A percentile compares a stretch with the other conserved stretches of the same genome.
Evolutionary conservation across 345 rosid genomes (phyloP).

Genomic region (Populus alba): DNA sequence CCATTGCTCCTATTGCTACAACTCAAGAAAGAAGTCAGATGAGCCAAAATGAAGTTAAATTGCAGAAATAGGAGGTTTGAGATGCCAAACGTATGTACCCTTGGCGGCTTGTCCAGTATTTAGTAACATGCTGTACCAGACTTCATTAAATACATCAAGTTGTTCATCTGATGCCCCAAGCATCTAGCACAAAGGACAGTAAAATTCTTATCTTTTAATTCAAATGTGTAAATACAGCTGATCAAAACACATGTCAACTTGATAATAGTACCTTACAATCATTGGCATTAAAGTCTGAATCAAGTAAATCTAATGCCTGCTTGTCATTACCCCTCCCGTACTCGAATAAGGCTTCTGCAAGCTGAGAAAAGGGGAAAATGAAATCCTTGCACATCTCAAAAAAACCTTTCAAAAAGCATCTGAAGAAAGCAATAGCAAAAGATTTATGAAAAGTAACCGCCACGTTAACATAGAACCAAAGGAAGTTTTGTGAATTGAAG

Average conservation of each 20-base stretch:
- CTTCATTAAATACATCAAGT: constrained; percentile 83
- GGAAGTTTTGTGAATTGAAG: neutral
- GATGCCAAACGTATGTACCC: constrained; percentile 37
- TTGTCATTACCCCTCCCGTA: constrained; percentile 55
- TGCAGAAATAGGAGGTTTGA: neutral
- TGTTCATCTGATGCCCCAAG: constrained; percentile 91
- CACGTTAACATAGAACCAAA: neutral
- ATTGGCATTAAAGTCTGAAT: constrained; percentile 63
- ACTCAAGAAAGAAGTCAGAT: constrained; percentile 6
- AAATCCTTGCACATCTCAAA: no score
- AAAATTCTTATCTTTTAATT: neutral
- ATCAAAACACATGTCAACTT: neutral
- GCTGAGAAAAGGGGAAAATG: constrained; percentile 35
- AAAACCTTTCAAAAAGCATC: neutral
- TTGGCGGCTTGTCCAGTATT: constrained; percentile 51
- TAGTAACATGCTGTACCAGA: constrained; percentile 68
- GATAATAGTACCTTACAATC: constrained; percentile 54
- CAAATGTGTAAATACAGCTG: neutral
- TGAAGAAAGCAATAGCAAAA: neutral
- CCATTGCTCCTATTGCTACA: constrained; percentile 59
- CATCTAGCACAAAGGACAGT: constrained; percentile 34
- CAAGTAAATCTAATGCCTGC: constrained; percentile 55
- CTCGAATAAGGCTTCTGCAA: constrained; percentile 69
- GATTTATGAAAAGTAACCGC: neutral
- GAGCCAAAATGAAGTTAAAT: neutral